Evolutionary conservation across 2,329 filamentous ascomycete genomes (phyloP), one percentile per base, ranked within the genome.

Genomic region (Stenocarpella maydis): DNA sequence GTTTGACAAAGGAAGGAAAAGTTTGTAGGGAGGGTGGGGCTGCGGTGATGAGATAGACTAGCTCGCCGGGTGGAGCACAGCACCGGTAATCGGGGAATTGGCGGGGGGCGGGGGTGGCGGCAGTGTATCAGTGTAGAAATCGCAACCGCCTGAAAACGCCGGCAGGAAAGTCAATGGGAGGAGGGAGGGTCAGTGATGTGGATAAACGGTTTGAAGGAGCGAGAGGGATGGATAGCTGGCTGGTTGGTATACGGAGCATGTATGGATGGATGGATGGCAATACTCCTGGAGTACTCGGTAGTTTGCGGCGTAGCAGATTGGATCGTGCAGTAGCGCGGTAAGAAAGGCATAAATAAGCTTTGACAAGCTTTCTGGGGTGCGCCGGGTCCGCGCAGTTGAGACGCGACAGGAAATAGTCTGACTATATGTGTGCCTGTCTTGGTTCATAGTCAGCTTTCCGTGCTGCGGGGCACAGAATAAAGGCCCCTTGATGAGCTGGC

Each of bases 1-100:
- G 43, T 19, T 63, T 63, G 49, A 63, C 58, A 63, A 26, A 63
- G 58, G 58, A 24, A 31, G 49, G 58, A 63, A 63, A 49, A 63
- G 43, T 49, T 17, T 63, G 41, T 49, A 49, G 58, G 14, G 4
- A 14, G 43, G 6, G 58, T 63, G 58, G 58, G 58, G 41, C 58
- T 12, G 34, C n/a, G 58, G 14, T 21, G 55, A 15, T 61, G 26
- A 19, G 58, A 10, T 37, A 24, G 31, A 9, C 31, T 47, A 34
- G 41, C 41, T 61, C 19, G 24, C 58, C 19, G 26, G 41, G 41
- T 49, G 58, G 58, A 9, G 58, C 58, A 15, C 9, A 9, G 43
- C 28, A 19, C 43, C 28, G 6, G 26, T 17, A n/a, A 26, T 14
- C 28, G n/a, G 41, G 28, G 10, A 45, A n/a, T n/a, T n/a, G n/a